These are phyloP conservation scores for Paracamarosporium sp. DNA, from an alignment of 2,329 filamentous ascomycete genomes.

Conservation along the genomic window DNA sequence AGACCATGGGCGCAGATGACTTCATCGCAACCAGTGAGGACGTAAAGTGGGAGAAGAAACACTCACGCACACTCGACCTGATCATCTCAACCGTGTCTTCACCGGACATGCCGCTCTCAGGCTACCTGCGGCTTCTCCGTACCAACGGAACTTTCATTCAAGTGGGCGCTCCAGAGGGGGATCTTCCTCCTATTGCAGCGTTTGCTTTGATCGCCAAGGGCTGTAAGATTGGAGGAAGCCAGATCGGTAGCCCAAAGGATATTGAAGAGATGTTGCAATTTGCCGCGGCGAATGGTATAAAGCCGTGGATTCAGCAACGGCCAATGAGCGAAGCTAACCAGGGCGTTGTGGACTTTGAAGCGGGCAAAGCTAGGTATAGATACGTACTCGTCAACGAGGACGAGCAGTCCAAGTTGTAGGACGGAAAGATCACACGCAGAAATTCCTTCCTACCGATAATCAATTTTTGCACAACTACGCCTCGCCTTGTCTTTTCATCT, in stretches of 20 bases:
- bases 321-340: constrained; percentile 63
- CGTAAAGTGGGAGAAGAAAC: constrained; percentile 66
- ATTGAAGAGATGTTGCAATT: constrained; percentile 69
- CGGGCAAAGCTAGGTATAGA: constrained; percentile 59
- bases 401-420: constrained; percentile 32
- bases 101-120: constrained; percentile 67
- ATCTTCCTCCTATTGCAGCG: constrained; percentile 61
- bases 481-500: not conserved
- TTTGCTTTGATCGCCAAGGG: constrained; percentile 66
- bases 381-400: constrained; percentile 42
- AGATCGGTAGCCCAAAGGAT: constrained; percentile 62
- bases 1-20: constrained; percentile 69
- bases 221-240: constrained; percentile 52
- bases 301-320: constrained; percentile 68
- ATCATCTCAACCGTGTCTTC: constrained; percentile 66
- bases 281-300: constrained; percentile 64
- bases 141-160: constrained; percentile 69
- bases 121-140: constrained; percentile 68
- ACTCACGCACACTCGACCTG: constrained; percentile 64
- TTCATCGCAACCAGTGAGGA: constrained; percentile 69
- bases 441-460: not conserved
- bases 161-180: constrained; percentile 70
- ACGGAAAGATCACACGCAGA: not conserved
- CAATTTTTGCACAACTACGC: not conserved
- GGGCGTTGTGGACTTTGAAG: constrained; percentile 63